phyloP scores from a whole-genome alignment of 1,284 basidiomycete genomes.

The Ustilago crameri region DNA sequence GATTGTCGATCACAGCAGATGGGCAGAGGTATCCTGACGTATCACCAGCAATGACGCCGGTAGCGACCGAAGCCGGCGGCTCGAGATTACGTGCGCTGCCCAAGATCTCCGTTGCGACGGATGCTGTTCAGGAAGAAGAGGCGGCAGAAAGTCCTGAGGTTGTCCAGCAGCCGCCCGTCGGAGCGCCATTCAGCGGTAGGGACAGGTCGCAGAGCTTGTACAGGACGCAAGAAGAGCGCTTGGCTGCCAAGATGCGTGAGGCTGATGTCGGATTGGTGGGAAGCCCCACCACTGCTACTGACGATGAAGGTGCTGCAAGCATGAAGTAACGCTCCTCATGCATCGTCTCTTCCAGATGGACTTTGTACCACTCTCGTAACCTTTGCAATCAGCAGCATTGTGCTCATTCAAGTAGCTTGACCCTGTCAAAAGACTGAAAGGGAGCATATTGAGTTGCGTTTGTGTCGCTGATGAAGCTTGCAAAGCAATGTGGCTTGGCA shows the following conservation, averaged over 20 bases:
- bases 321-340: background rate
- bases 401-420: no score
- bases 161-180: background rate
- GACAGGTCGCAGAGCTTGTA: conserved; percentile 14
- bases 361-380: no score
- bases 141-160: background rate
- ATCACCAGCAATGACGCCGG: conserved; percentile 10
- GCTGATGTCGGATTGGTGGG: conserved; percentile 51
- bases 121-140: conserved; percentile 9
- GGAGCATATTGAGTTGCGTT: no score
- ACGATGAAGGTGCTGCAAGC: conserved; percentile 16
- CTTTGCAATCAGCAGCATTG: no score
- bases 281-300: conserved; percentile 39
- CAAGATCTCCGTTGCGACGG: conserved; percentile 31
- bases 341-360: no score
- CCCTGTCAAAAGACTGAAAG: no score
- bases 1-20: conserved; percentile 11
- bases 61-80: background rate
- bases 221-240: conserved; percentile 39
- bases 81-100: conserved; percentile 17
- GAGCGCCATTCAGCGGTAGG: conserved; percentile 8
- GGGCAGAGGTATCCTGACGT: conserved; percentile 6
- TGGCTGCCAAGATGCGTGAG: conserved; percentile 51
- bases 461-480: no score
- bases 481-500: background rate